Percentiles rank a stretch among this genome's conserved stretches.
Conservation (phyloP, 305 asterid species). For the Ilex paraguariensis region DNA sequence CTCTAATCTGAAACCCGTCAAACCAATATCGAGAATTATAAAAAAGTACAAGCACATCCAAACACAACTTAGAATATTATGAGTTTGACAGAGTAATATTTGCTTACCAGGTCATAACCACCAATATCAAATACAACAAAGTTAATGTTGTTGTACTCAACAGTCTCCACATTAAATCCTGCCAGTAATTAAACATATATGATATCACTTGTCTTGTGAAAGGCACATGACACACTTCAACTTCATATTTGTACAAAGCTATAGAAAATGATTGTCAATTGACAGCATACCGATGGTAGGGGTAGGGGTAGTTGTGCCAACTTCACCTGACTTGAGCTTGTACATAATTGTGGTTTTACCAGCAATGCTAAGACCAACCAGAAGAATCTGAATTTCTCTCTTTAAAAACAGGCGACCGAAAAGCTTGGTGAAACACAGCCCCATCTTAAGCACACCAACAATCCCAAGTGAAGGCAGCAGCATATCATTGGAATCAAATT, state of each 20-base stretch:
- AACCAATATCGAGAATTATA: background rate
- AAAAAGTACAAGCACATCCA: background rate
- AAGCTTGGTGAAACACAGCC: slow-evolving; percentile 17
- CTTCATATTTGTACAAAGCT: no score
- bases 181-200: background rate
- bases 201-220: background rate
- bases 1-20: slow-evolving; percentile 13
- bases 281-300: slow-evolving; percentile 11
- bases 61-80: no score
- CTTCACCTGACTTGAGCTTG: slow-evolving; percentile 22
- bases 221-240: no score
- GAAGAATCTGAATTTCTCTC: slow-evolving; percentile 12
- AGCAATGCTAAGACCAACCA: slow-evolving; percentile 20
- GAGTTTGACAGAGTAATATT: background rate
- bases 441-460: slow-evolving; percentile 5
- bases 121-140: slow-evolving; percentile 7
- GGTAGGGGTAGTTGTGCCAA: slow-evolving; percentile 16
- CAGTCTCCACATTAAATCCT: slow-evolving; percentile 20
- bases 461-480: no score
- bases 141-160: slow-evolving; percentile 15
- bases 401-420: slow-evolving; percentile 13
- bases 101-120: slow-evolving; percentile 15
- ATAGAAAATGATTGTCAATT: background rate
- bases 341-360: slow-evolving; percentile 21
- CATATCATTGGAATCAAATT: no score